These are phyloP conservation scores for Euphorbia pulcherrima DNA, from an alignment of 345 rosid genomes.

Conservation along the genomic window DNA sequence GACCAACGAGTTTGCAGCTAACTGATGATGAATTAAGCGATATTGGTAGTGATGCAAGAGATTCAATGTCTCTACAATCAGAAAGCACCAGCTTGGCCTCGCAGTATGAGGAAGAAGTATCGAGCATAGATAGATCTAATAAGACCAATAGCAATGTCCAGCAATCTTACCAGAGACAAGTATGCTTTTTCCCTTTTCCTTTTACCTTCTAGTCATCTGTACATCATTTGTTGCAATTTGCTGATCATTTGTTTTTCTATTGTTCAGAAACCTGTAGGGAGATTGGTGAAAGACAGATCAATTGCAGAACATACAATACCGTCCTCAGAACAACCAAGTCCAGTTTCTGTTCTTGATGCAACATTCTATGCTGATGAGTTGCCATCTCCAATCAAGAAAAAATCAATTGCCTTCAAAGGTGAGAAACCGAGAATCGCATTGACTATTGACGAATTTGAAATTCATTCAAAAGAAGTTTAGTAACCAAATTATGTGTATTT, in stretches of 20 bases:
- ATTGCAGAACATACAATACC: slow-evolving; percentile 34
- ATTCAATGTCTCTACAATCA: slow-evolving; percentile 42
- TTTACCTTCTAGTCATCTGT: slow-evolving; percentile 18
- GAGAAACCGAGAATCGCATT: slow-evolving; percentile 31
- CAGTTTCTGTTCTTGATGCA: slow-evolving; percentile 88
- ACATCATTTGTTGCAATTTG: slow-evolving; percentile 11
- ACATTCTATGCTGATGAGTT: slow-evolving; percentile 63
- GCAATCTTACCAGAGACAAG: slow-evolving; percentile 39
- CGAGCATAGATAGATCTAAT: slow-evolving; percentile 47
- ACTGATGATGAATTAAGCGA: slow-evolving; percentile 45
- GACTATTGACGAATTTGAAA: neutral
- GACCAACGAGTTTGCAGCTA: slow-evolving; percentile 30
- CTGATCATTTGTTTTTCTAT: slow-evolving; percentile 24
- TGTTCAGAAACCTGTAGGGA: slow-evolving; percentile 48
- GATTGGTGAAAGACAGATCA: slow-evolving; percentile 30
- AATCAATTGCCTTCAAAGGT: slow-evolving; percentile 63
- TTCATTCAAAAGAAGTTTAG: too few species aligned
- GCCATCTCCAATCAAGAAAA: slow-evolving; percentile 81
- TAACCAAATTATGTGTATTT: slow-evolving; percentile 3
- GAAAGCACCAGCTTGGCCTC: slow-evolving; percentile 59
- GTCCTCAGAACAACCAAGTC: slow-evolving; percentile 82
- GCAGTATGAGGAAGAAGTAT: slow-evolving; percentile 55
- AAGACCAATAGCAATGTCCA: slow-evolving; percentile 30
- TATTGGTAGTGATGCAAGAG: slow-evolving; percentile 42
- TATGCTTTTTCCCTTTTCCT: slow-evolving; percentile 27